Evolutionary conservation across 1,284 basidiomycete species (phyloP), one percentile per base, ranked within the genome.

Genomic region (Fomitopsis pinicola): DNA sequence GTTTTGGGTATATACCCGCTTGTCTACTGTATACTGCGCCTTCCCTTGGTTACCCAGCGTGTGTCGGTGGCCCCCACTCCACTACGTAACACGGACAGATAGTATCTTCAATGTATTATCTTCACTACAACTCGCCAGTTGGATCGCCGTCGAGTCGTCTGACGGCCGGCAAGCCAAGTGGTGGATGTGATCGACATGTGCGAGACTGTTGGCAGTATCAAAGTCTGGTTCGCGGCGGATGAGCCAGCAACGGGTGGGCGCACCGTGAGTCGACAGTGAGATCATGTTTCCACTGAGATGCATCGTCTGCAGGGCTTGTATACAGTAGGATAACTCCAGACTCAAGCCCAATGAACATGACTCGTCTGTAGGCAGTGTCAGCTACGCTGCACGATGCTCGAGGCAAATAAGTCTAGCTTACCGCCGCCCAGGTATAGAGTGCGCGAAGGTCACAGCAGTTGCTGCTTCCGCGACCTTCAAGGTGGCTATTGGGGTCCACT

Each of bases 61-160:
- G 76, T 71, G 66, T 77, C 78, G 73, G 69, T 66, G 72, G 72
- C 65, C 58, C 55, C 75, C 68, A 72, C 71, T 71, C 68, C 72
- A 68, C 69, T 69, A 62, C 60, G 62, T 70, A 61, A 77, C 72
- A 68, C 76, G 79, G 76, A 91, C 80, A 72, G 76, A 78, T 75
- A 85, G 76, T 80, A 92, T 80, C 76, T 83, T 88, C 78, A 91
- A 76, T 79, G 87, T 87, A 78, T 89, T 87, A 80, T 93, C 91
- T 78, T 92, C 90, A 74, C 89, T 89, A 66, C 84, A 86, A 58
- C 80, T 81, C 28, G 83, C 84, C 30, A 85, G 75, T 60, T 77
- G 71, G 63, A 69, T 70, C 57, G 62, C 58, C 45, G 58, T 53
- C 44, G 55, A 58, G 54, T 61, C 53, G 38, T 57, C 62, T 14